Evolutionary conservation across 345 rosid species (phyloP).

Genomic region (Isatis tinctoria): DNA sequence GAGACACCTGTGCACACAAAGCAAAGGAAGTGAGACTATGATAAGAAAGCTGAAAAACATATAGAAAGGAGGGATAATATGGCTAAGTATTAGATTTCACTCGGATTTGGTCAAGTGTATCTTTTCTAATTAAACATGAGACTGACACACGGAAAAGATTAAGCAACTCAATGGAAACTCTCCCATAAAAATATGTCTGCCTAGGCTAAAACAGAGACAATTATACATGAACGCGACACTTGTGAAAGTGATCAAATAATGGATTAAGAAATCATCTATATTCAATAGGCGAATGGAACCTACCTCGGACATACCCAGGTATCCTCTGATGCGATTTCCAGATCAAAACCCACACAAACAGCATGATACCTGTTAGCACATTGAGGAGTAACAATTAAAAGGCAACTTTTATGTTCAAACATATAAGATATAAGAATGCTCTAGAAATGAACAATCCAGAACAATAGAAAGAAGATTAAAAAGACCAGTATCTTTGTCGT

Average conservation of each 20-base stretch:
- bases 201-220: background rate
- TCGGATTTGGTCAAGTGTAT: background rate
- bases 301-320: conserved; percentile 98
- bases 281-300: conserved; percentile 25
- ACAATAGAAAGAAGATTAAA: background rate
- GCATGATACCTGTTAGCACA: conserved; percentile 88
- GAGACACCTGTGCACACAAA: conserved; percentile 50
- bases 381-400: conserved; percentile 24
- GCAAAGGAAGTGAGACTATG: conserved; percentile 1
- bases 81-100: background rate
- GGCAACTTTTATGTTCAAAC: background rate
- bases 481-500: background rate
- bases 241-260: background rate
- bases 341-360: conserved; percentile 90
- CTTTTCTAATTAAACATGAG: background rate
- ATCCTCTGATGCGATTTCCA: conserved; percentile 74
- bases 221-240: background rate
- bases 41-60: conserved; percentile 3
- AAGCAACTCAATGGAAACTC: background rate
- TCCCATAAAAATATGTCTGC: background rate
- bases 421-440: background rate
- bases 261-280: conserved; percentile 25
- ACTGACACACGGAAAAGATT: background rate
- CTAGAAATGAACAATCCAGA: conserved; percentile 8
- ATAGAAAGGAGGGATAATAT: background rate